Evolutionary conservation across 306 rosid species (phyloP), one percentile per base, ranked within the genome.

Genomic region (Crotalaria pallida): DNA sequence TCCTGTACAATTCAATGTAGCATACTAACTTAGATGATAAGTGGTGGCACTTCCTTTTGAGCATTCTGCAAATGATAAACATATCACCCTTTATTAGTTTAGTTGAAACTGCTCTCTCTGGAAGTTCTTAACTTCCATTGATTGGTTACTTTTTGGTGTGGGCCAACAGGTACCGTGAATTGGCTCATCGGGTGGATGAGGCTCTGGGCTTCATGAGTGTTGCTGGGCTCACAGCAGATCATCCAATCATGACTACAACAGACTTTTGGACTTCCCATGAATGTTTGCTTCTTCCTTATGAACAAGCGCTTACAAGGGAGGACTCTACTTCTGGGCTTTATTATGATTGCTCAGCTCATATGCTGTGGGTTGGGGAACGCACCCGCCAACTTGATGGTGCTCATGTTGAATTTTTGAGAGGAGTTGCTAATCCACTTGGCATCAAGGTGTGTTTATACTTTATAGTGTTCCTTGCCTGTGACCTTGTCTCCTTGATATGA

Each of bases 241-340:
- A 83, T 63, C 82, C 84, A 58, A 83, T 79, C 69, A 83, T 83
- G 81, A 73, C 72, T 34, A 80, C 85, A 4, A 84, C 84, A 34
- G 83, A 84, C n/a, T 84, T 84, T 73, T 84, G 88, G 88, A 84
- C 88, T 34, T 84, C 88, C 51, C 88, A 84, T 53, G 88, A 84
- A 69, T 80, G 88, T 26, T 70, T 84, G 75, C 88, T 72, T 77
- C 84, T 84, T 36, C 81, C 88, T 43, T 84, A 84, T 74, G 88
- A 84, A 52, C 81, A 84, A 74, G 76, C 83, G 18, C 84, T 84
- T 73, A 77, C 88, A 2, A 84, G 88, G 68, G 85, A 77, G 71
- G 88, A 84, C 61, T 84, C 88, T 40, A 84, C 88, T 31, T 12
- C 83, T 16, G 88, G 88, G 55, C 76, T 84, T 69, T 49, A 77